phyloP scores from a whole-genome alignment of 176 grass and related monocot genomes.

The Elaeis guineensis region DNA sequence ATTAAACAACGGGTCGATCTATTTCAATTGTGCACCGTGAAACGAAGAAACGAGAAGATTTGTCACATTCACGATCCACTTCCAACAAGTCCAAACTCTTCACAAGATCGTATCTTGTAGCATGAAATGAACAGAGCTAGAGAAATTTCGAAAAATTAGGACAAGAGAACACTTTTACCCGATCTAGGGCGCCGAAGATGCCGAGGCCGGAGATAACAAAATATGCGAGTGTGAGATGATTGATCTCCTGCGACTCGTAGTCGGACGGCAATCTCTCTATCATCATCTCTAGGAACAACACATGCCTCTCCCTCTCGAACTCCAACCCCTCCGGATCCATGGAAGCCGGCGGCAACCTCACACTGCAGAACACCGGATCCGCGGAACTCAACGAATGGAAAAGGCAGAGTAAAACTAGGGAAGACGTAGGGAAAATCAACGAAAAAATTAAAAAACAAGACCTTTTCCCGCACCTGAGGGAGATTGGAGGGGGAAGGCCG shows the following conservation, averaged over 20 bases:
- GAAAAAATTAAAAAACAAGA: no score
- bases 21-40: background rate
- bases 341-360: no score
- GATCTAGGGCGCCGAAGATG: conserved; percentile 51
- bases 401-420: no score
- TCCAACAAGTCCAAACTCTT: no score
- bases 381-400: no score
- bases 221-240: conserved; percentile 81
- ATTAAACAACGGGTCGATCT: no score
- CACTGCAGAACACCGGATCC: no score
- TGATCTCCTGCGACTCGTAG: conserved; percentile 71
- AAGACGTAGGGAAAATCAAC: no score
- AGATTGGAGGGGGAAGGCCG: no score
- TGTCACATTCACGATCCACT: background rate
- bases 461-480: no score
- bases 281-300: conserved; percentile 33
- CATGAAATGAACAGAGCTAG: background rate
- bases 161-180: conserved; percentile 21
- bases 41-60: background rate
- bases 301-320: conserved; percentile 38
- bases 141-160: background rate
- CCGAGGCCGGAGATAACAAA: conserved; percentile 67
- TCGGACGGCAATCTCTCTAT: conserved; percentile 30
- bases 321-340: background rate
- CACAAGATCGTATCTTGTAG: no score